phyloP scores from a whole-genome alignment of 2,329 filamentous ascomycete species.

The Fusarium incarnatum region DNA sequence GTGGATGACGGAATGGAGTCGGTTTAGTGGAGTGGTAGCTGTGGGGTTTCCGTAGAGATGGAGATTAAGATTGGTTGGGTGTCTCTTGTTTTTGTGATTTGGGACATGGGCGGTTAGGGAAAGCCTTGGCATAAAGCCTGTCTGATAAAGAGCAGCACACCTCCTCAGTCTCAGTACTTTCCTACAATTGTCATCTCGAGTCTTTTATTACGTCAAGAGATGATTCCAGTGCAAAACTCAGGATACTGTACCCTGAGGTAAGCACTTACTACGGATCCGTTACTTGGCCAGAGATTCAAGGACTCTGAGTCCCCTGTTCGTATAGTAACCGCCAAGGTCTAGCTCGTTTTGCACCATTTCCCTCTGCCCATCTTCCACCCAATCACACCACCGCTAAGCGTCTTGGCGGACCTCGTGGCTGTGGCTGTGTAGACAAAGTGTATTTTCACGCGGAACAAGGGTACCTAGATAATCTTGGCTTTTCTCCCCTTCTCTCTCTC shows the following conservation, averaged over 20 bases:
- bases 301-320: neutral
- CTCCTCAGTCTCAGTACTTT: neutral
- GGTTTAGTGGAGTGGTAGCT: neutral
- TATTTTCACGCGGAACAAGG: slow-evolving; percentile 19
- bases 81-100: slow-evolving; percentile 8
- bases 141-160: neutral
- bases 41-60: slow-evolving; percentile 5
- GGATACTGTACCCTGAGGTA: neutral
- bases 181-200: neutral
- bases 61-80: slow-evolving; percentile 1
- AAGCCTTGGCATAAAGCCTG: slow-evolving; percentile 4
- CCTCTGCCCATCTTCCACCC: neutral
- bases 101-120: slow-evolving; percentile 1
- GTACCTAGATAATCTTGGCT: slow-evolving; percentile 26
- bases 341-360: neutral
- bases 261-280: neutral
- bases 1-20: slow-evolving; percentile 26
- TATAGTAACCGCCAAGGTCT: slow-evolving; percentile 6
- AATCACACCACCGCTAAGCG: slow-evolving; percentile 10
- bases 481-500: slow-evolving; percentile 3
- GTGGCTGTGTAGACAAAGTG: slow-evolving; percentile 32
- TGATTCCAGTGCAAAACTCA: neutral
- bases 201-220: neutral
- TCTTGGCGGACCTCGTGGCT: slow-evolving; percentile 30
- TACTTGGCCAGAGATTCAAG: neutral